Percentiles rank a stretch among this genome's conserved stretches.
Conservation (phyloP, 139 green algal genomes). For the Marvania coccoides region DNA sequence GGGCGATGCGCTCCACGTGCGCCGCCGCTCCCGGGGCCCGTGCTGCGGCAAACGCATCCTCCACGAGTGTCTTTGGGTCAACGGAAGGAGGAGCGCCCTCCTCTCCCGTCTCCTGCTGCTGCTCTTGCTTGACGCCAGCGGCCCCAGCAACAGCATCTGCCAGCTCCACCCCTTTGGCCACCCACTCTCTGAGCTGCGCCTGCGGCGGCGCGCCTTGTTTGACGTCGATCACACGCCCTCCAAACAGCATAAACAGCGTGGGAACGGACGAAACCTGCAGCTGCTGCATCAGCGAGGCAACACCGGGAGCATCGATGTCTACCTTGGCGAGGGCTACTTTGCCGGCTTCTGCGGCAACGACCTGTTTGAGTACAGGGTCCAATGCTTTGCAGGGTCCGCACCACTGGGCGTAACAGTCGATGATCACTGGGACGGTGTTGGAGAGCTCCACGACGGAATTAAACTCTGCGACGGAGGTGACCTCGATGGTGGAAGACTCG, state of each 20-base stretch:
- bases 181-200: constrained; percentile 1
- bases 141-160: background rate
- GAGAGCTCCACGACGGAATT: background rate
- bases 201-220: background rate
- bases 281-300: constrained; percentile 6
- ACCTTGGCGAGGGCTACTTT: constrained; percentile 6
- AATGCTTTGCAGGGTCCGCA: constrained; percentile 11
- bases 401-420: constrained; percentile 4
- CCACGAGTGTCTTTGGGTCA: background rate
- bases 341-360: background rate
- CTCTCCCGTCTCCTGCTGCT: background rate
- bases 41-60: background rate
- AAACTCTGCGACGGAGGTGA: background rate
- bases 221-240: background rate
- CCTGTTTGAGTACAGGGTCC: background rate
- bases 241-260: constrained; percentile 11
- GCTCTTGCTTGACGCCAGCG: background rate
- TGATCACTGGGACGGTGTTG: background rate
- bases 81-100: background rate
- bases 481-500: background rate
- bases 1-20: background rate
- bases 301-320: constrained; percentile 1
- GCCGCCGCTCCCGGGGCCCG: background rate
- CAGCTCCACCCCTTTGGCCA: background rate
- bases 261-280: constrained; percentile 1